phyloP scores from a whole-genome alignment of 768 basidiomycete species.

The Pulveroboletus frians region DNA sequence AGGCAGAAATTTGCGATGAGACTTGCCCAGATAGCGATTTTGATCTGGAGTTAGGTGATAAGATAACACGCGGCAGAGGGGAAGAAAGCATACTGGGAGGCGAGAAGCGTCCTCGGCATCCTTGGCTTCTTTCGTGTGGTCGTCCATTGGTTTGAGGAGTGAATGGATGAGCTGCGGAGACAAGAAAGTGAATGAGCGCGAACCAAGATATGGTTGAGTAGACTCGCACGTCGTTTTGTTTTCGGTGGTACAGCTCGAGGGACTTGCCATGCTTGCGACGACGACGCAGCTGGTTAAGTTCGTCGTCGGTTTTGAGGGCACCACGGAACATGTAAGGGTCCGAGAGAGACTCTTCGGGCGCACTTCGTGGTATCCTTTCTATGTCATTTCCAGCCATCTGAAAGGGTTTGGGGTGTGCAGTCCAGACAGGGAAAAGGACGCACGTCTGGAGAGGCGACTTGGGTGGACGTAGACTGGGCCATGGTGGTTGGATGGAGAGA shows the following conservation, averaged over 20 bases:
- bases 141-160: conserved; percentile 88
- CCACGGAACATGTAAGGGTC: conserved; percentile 69
- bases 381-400: conserved; percentile 20
- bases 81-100: conserved; percentile 47
- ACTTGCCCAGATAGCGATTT: conserved; percentile 82
- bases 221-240: conserved; percentile 64
- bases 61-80: background rate
- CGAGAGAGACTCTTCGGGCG: conserved; percentile 23
- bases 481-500: background rate
- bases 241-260: conserved; percentile 60
- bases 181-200: background rate
- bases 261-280: conserved; percentile 55
- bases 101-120: conserved; percentile 62
- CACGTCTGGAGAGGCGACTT: conserved; percentile 11
- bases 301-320: conserved; percentile 55
- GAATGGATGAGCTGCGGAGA: conserved; percentile 68
- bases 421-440: background rate
- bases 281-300: conserved; percentile 57
- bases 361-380: conserved; percentile 36
- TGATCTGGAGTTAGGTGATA: conserved; percentile 48
- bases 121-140: conserved; percentile 78
- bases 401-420: background rate
- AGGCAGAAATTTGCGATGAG: conserved; percentile 72
- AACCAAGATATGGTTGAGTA: background rate
- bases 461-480: background rate